Conservation (phyloP, 805 yeast genomes). For the Candida chilensis region DNA sequence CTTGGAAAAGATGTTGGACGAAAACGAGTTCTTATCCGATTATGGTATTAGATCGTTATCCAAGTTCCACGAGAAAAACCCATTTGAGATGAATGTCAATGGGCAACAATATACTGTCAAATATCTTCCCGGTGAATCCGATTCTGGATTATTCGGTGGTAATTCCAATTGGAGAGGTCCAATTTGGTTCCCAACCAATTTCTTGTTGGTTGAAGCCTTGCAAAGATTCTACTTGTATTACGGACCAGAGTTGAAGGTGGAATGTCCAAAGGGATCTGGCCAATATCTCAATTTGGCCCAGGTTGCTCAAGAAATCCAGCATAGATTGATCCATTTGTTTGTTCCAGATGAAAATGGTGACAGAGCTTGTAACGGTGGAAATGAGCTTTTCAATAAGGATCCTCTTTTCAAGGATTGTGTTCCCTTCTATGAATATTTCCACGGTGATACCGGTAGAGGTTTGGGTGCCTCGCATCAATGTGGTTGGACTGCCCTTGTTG, state of each 20-base stretch:
- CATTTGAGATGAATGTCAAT: slow-evolving; percentile 76
- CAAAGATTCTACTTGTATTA: slow-evolving; percentile 84
- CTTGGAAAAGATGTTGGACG: slow-evolving; percentile 75
- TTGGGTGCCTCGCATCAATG: slow-evolving; percentile 90
- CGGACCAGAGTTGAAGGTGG: slow-evolving; percentile 78
- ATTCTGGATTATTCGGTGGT: slow-evolving; percentile 92
- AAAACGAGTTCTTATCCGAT: slow-evolving; percentile 73
- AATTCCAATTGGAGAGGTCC: slow-evolving; percentile 98
- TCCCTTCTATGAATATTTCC: slow-evolving; percentile 82
- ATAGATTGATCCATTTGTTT: slow-evolving; percentile 72
- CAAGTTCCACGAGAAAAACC: slow-evolving; percentile 75
- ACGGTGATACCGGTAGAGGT: slow-evolving; percentile 92
- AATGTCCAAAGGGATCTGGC: slow-evolving; percentile 84
- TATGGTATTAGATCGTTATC: slow-evolving; percentile 87
- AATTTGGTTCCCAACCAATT: slow-evolving; percentile 92
- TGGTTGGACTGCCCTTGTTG: slow-evolving; percentile 94
- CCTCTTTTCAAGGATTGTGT: slow-evolving; percentile 66
- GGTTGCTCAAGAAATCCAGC: slow-evolving; percentile 86
- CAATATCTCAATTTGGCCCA: slow-evolving; percentile 69
- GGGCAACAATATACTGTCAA: slow-evolving; percentile 63
- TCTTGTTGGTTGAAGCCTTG: slow-evolving; percentile 75
- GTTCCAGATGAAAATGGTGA: slow-evolving; percentile 54
- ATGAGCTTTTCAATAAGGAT: slow-evolving; percentile 43
- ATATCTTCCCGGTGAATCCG: slow-evolving; percentile 83
- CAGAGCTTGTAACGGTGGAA: slow-evolving; percentile 76